A percentile compares a stretch with the other conserved stretches of the same genome.
These are phyloP conservation scores for Knufia fluminis DNA, from an alignment of 2,329 filamentous ascomycete genomes.

Conservation along the genomic window DNA sequence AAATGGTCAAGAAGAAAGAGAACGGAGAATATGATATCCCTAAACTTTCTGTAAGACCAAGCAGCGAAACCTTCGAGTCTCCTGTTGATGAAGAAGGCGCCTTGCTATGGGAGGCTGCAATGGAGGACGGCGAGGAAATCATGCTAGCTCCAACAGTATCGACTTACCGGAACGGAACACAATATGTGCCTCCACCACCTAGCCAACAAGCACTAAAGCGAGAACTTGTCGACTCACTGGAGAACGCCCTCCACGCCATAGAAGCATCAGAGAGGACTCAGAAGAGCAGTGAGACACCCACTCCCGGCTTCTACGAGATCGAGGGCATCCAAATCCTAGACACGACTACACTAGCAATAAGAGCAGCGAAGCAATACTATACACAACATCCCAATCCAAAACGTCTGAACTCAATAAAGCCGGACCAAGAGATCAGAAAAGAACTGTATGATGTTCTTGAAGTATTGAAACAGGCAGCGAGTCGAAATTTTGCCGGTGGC, in stretches of 20 bases:
- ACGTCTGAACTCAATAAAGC: conserved; percentile 74
- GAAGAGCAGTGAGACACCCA: conserved; percentile 34
- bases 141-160: conserved; percentile 96
- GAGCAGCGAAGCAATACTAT: conserved; percentile 93
- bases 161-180: conserved; percentile 82
- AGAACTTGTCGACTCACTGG: conserved; percentile 58
- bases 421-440: conserved; percentile 73
- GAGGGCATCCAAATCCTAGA: conserved; percentile 90
- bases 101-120: conserved; percentile 36
- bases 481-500: conserved; percentile 74
- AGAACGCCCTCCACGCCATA: conserved; percentile 59
- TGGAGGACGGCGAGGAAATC: conserved; percentile 57
- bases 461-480: conserved; percentile 82
- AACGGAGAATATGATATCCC: conserved; percentile 36
- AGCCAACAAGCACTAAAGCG: conserved; percentile 69
- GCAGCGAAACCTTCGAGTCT: conserved; percentile 40
- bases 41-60: conserved; percentile 30
- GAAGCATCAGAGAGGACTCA: conserved; percentile 29
- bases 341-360: conserved; percentile 87
- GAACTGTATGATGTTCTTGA: conserved; percentile 84
- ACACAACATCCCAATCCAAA: conserved; percentile 83
- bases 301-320: conserved; percentile 69
- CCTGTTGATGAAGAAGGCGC: conserved; percentile 45
- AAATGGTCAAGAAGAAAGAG: conserved; percentile 62
- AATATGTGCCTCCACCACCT: conserved; percentile 73